phyloP scores from a whole-genome alignment of 1,139 yeast genomes.

The Saccharomyces hybrid region DNA sequence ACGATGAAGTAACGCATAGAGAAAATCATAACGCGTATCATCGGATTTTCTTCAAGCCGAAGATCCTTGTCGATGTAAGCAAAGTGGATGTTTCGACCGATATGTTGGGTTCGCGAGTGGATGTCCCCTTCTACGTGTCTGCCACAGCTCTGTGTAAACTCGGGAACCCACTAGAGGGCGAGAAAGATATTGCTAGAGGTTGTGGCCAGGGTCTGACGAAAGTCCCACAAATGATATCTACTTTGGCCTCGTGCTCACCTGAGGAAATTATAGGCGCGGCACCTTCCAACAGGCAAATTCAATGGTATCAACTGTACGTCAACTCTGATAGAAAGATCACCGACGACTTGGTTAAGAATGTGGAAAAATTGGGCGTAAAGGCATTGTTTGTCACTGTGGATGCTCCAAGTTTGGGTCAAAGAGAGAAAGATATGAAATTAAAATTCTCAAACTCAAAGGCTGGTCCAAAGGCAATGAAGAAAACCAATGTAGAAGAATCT shows the following conservation, averaged over 20 bases:
- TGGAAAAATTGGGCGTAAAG: conserved; percentile 67
- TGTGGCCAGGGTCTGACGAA: conserved; percentile 57
- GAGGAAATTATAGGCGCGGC: conserved; percentile 64
- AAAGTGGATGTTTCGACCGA: conserved; percentile 48
- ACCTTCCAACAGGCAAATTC: conserved; percentile 40
- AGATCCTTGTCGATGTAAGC: conserved; percentile 57
- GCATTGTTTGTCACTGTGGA: conserved; percentile 86
- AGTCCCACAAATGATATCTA: conserved; percentile 74
- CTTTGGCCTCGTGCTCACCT: conserved; percentile 69
- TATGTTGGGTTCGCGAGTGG: conserved; percentile 43
- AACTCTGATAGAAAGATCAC: conserved; percentile 63
- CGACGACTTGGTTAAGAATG: conserved; percentile 53
- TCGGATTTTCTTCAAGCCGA: conserved; percentile 77
- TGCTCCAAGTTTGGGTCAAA: conserved; percentile 90
- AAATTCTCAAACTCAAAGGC: conserved; percentile 46
- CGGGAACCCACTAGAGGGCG: conserved; percentile 74
- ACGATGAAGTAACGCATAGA: conserved; percentile 82
- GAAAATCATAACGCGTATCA: conserved; percentile 88
- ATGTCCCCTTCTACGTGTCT: conserved; percentile 66
- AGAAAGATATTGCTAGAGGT: conserved; percentile 65
- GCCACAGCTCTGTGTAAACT: conserved; percentile 79
- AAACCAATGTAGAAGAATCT: conserved; percentile 40
- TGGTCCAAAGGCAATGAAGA: conserved; percentile 26
- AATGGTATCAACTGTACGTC: conserved; percentile 90
- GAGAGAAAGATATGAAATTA: conserved; percentile 58